phyloP scores from a whole-genome alignment of 331 rosid genomes.

The Acacia pycnantha region DNA sequence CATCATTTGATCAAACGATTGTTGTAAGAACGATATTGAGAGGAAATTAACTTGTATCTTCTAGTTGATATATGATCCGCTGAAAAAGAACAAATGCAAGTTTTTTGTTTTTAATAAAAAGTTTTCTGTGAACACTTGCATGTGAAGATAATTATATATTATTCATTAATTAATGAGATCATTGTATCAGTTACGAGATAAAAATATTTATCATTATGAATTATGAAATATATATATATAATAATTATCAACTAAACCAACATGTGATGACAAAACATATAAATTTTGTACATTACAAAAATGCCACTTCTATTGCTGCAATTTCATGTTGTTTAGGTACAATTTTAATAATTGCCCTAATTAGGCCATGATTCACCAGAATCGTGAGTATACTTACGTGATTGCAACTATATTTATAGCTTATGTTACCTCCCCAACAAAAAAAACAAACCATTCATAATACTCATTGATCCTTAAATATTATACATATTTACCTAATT shows the following conservation, averaged over 20 bases:
- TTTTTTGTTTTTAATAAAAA: too few species aligned
- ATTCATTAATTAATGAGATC: too few species aligned
- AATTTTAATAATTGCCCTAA: too few species aligned
- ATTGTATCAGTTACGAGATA: neutral
- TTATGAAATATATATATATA: neutral
- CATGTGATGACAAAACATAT: neutral
- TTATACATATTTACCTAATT: too few species aligned
- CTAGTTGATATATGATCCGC: neutral
- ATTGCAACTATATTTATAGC: neutral
- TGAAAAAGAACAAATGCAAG: too few species aligned
- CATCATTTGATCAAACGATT: neutral
- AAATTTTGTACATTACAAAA: neutral
- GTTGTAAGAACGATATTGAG: too few species aligned
- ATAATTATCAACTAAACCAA: neutral
- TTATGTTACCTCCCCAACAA: neutral
- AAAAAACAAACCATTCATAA: too few species aligned
- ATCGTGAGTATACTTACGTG: neutral
- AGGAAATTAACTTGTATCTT: too few species aligned
- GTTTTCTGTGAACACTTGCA: too few species aligned
- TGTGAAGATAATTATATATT: too few species aligned
- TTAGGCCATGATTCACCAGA: neutral
- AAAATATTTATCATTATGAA: neutral
- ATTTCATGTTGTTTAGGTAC: neutral
- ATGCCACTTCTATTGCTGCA: neutral
- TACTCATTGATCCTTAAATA: fast-evolving